phyloP scores from a whole-genome alignment of 2,329 filamentous ascomycete species.

The Ceratocystis alfenasii region DNA sequence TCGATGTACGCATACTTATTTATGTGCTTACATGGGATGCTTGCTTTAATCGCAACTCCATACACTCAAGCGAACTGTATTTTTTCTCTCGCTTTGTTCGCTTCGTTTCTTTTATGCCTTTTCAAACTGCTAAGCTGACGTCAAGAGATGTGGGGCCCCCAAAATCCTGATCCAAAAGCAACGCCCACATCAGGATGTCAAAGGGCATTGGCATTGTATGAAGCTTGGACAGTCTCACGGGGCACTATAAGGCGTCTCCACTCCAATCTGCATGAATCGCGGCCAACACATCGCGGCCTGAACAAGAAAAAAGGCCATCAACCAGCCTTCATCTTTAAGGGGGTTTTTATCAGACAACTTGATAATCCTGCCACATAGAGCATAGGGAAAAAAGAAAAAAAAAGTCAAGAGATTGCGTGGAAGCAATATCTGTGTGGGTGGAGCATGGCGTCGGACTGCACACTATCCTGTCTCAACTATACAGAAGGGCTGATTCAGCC shows the following conservation, averaged over 20 bases:
- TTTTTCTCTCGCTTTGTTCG: neutral
- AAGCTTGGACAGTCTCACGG: constrained; percentile 7
- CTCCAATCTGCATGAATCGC: neutral
- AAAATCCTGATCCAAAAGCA: neutral
- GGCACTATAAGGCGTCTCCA: neutral
- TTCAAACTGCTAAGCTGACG: neutral
- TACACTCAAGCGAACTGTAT: constrained; percentile 1
- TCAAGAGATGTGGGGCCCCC: neutral
- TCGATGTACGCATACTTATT: too few relatives aligned
- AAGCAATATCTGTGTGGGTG: neutral
- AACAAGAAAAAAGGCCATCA: neutral
- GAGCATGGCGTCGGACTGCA: neutral
- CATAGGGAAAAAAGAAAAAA: neutral
- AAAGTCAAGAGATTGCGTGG: neutral
- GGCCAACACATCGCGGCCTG: constrained; percentile 1
- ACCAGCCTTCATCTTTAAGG: neutral
- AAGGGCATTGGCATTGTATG: neutral
- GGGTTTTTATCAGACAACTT: neutral
- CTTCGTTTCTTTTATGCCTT: neutral
- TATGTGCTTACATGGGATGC: too few relatives aligned
- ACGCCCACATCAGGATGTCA: neutral
- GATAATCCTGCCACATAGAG: neutral
- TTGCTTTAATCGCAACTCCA: neutral
- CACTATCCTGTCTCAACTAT: neutral
- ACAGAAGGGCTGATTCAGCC: neutral